Evolutionary conservation across 1,139 yeast species (phyloP).

Genomic region (Taphrina betulina): DNA sequence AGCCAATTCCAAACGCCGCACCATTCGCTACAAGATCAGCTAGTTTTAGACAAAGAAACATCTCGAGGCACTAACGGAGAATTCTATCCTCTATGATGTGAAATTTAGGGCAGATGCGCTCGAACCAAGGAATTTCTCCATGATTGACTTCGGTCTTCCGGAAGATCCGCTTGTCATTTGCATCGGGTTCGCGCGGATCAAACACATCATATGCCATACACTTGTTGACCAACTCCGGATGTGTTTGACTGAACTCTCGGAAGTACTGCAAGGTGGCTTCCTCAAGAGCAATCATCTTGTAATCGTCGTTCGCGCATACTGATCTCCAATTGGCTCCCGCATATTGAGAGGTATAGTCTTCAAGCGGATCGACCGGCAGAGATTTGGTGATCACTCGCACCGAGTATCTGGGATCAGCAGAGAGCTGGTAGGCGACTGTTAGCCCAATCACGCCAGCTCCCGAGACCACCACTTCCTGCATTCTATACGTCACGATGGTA

Average conservation of each 20-base stretch:
- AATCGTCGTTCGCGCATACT: conserved; percentile 37
- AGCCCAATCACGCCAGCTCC: conserved; percentile 72
- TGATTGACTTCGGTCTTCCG: conserved; percentile 12
- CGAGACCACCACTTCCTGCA: conserved; percentile 5
- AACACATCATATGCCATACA: conserved; percentile 27
- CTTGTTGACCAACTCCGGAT: conserved; percentile 21
- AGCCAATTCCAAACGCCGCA: conserved; percentile 48
- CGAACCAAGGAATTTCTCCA: conserved; percentile 29
- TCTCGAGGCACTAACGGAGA: conserved; percentile 38
- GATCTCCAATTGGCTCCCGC: conserved; percentile 58
- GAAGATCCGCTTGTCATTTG: conserved; percentile 17
- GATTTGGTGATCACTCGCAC: conserved; percentile 61
- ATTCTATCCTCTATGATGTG: conserved; percentile 39
- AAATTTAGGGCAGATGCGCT: conserved; percentile 28
- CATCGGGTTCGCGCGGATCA: conserved; percentile 29
- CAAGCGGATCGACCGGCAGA: conserved; percentile 72
- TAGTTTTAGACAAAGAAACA: not conserved
- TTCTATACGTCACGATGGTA: too few relatives aligned
- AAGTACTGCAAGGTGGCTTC: conserved; percentile 11
- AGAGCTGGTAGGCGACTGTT: conserved; percentile 57
- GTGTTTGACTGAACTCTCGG: conserved; percentile 1
- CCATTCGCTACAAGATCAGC: conserved; percentile 37
- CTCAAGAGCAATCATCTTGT: conserved; percentile 13
- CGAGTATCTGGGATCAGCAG: conserved; percentile 50
- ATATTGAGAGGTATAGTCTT: conserved; percentile 72